Conservation (phyloP, 176 grass and related monocot species). For the Rhynchospora tenuis region DNA sequence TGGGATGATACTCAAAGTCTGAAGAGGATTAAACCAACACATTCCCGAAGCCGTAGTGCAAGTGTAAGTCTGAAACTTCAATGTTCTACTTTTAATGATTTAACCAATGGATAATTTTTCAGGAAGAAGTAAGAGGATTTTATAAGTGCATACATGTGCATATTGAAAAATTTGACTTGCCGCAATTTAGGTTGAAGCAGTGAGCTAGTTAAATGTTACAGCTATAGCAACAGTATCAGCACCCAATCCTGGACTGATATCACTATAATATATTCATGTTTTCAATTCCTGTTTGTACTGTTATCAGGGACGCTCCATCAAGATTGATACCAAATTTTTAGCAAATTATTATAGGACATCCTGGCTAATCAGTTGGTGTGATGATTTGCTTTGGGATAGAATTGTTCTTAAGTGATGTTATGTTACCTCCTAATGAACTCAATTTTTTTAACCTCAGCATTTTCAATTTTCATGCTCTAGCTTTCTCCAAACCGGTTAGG, state of each 20-base stretch:
- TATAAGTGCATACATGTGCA: neutral
- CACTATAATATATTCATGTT: neutral
- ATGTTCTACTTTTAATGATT: neutral
- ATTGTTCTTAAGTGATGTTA: neutral
- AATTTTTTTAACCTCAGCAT: neutral
- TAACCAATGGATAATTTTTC: neutral
- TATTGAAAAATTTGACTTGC: neutral
- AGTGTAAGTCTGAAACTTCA: conserved; percentile 33
- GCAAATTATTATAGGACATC: neutral
- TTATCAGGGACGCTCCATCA: neutral
- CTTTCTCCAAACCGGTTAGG: conserved; percentile 50
- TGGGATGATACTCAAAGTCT: conserved; percentile 53
- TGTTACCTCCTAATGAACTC: neutral
- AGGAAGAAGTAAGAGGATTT: neutral
- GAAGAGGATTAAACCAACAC: conserved; percentile 39
- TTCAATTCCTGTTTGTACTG: neutral
- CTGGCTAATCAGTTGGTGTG: neutral
- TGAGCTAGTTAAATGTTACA: neutral
- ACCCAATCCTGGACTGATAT: neutral
- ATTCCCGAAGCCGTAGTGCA: conserved; percentile 34
- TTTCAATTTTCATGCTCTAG: conserved; percentile 21
- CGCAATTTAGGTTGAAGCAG: neutral
- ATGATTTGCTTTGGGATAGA: neutral
- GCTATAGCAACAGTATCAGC: neutral
- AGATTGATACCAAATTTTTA: neutral